Evolutionary conservation across 495 filamentous ascomycete genomes (phyloP).

Genomic region (Aspergillus biplanus): DNA sequence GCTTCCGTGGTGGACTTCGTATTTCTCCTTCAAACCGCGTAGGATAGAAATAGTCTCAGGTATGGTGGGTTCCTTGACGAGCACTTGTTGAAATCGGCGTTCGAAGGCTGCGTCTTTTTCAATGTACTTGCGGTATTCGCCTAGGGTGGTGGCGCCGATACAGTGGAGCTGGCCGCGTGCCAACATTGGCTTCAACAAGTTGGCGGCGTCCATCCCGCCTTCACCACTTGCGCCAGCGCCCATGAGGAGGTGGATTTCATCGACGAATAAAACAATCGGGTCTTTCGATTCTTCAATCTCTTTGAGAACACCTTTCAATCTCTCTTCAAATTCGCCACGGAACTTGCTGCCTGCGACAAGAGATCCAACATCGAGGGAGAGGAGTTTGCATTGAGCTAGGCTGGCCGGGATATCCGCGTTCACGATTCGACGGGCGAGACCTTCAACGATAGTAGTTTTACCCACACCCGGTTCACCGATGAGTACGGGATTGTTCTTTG

Average conservation of each 20-base stretch:
- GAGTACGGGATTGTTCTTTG: conserved; percentile 98
- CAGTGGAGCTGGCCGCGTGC: conserved; percentile 96
- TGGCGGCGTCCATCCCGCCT: conserved; percentile 98
- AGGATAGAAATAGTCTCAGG: conserved; percentile 95
- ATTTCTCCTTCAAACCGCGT: conserved; percentile 93
- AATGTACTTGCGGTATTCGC: conserved; percentile 97
- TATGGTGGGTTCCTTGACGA: conserved; percentile 90
- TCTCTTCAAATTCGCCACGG: conserved; percentile 96
- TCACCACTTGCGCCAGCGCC: conserved; percentile 91
- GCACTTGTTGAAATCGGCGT: conserved; percentile 95
- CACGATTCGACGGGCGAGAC: conserved; percentile 92
- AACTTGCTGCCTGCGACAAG: conserved; percentile 97
- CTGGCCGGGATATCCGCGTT: conserved; percentile 95
- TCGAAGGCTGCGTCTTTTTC: conserved; percentile 98
- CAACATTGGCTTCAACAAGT: conserved; percentile 95
- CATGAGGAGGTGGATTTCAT: conserved; percentile 98
- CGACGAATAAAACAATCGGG: conserved; percentile 95
- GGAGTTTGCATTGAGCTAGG: conserved; percentile 87
- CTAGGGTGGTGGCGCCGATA: conserved; percentile 92
- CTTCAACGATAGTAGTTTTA: conserved; percentile 97
- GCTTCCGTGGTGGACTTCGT: conserved; percentile 91
- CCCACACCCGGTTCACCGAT: conserved; percentile 97
- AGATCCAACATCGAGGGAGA: conserved; percentile 93
- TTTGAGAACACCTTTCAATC: conserved; percentile 98
- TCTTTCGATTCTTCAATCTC: conserved; percentile 97